Evolutionary conservation across 2,329 filamentous ascomycete species (phyloP).

Genomic region (Sporothrix curviconia): DNA sequence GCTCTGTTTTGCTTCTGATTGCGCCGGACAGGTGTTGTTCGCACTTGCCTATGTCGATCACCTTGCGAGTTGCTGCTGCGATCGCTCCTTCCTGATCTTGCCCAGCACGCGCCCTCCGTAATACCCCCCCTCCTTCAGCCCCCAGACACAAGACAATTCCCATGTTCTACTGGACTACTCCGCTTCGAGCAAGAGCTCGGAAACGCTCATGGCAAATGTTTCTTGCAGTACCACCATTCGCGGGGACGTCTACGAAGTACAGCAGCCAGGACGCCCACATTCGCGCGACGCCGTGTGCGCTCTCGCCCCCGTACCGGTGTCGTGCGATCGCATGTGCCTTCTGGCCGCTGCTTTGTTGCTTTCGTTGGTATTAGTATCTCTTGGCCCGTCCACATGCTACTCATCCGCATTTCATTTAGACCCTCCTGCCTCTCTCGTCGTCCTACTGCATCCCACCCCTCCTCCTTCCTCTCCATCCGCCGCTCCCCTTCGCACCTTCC

Average conservation of each 20-base stretch:
- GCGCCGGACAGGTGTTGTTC: neutral
- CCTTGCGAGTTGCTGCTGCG: neutral
- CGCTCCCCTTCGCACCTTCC: too few relatives aligned
- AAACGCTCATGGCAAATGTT: neutral
- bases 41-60: neutral
- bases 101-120: neutral
- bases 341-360: neutral
- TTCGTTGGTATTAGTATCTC: too few relatives aligned
- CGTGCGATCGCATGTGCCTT: neutral
- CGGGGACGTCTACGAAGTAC: too few relatives aligned
- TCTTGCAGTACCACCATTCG: neutral
- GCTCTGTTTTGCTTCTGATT: neutral
- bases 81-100: neutral
- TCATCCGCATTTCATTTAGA: neutral
- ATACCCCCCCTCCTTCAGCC: neutral
- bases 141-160: conserved; percentile 4
- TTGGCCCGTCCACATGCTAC: too few relatives aligned
- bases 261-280: too few relatives aligned
- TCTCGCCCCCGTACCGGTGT: neutral
- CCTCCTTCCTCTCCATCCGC: too few relatives aligned
- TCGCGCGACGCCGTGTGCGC: too few relatives aligned
- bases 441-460: conserved; percentile 2
- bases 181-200: neutral
- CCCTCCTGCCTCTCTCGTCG: neutral
- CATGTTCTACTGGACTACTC: conserved; percentile 2